A percentile compares a stretch with the other conserved stretches of the same genome.
phyloP scores from a whole-genome alignment of 371 early-diverging fungal species.

The Rhizopus microsporus region DNA sequence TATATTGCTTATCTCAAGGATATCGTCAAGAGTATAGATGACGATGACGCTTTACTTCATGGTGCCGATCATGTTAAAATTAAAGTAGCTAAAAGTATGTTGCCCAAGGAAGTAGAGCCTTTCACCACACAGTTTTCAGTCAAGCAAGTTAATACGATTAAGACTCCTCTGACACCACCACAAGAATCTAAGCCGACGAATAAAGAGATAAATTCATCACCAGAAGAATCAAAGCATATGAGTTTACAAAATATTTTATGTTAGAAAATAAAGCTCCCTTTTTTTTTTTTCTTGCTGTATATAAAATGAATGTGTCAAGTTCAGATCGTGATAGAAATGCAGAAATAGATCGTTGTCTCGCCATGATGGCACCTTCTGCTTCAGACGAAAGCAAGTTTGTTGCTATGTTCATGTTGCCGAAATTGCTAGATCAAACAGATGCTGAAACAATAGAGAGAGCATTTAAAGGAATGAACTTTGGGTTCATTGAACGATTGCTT shows the following conservation, averaged over 20 bases:
- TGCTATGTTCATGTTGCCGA: slow-evolving; percentile 54
- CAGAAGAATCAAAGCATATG: slow-evolving; percentile 21
- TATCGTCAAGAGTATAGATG: slow-evolving; percentile 43
- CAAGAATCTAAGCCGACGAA: slow-evolving; percentile 12
- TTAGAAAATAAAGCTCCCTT: background rate
- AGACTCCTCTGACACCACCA: slow-evolving; percentile 22
- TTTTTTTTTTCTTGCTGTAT: background rate
- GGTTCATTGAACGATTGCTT: slow-evolving; percentile 49
- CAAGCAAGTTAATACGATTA: background rate
- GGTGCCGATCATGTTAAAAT: slow-evolving; percentile 22
- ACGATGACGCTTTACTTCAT: slow-evolving; percentile 22
- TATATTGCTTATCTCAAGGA: slow-evolving; percentile 66
- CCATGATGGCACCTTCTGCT: slow-evolving; percentile 43
- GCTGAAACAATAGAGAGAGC: slow-evolving; percentile 35
- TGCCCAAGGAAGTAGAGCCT: slow-evolving; percentile 48
- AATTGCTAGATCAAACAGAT: slow-evolving; percentile 44
- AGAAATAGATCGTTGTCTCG: slow-evolving; percentile 52
- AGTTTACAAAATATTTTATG: slow-evolving; percentile 27
- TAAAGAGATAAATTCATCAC: background rate
- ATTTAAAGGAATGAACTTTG: slow-evolving; percentile 54
- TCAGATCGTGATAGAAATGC: slow-evolving; percentile 37
- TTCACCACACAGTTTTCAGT: slow-evolving; percentile 45
- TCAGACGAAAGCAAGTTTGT: slow-evolving; percentile 57
- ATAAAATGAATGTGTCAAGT: slow-evolving; percentile 17
- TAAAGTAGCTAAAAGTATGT: slow-evolving; percentile 33